A percentile compares a stretch with the other conserved stretches of the same genome.
Conservation (phyloP, 345 rosid species). For the Gossypium mustelinum region DNA sequence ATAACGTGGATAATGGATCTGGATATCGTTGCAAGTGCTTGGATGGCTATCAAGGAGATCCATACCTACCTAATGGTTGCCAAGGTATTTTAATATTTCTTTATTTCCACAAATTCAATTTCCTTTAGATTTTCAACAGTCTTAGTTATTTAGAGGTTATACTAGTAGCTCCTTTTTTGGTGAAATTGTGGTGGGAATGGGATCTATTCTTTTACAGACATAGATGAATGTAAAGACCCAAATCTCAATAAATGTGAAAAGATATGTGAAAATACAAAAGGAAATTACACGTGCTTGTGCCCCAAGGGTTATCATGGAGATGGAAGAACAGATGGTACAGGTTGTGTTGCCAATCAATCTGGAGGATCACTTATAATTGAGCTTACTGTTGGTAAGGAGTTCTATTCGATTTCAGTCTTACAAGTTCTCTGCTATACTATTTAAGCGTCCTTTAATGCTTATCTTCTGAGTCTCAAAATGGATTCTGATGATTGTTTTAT, state of each 20-base stretch:
- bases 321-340: slow-evolving; percentile 4
- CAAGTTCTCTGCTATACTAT: not conserved
- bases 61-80: slow-evolving; percentile 13
- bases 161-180: not conserved
- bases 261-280: slow-evolving; percentile 14
- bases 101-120: not conserved
- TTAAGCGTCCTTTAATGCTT: not conserved
- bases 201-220: slow-evolving; percentile 1
- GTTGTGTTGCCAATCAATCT: not conserved
- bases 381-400: slow-evolving; percentile 5
- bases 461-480: not conserved
- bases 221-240: slow-evolving; percentile 17
- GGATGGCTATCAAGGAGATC: slow-evolving; percentile 8
- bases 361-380: not conserved
- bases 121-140: not conserved
- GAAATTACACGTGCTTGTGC: slow-evolving; percentile 14
- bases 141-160: not conserved
- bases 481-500: not conserved
- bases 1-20: not conserved
- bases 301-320: slow-evolving; percentile 11
- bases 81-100: not conserved
- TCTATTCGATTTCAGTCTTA: not conserved
- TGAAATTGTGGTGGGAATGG: not conserved
- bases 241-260: not conserved
- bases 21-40: slow-evolving; percentile 21